Base-by-base conservation (phyloP, 345 rosid genomes). In the Brassica nigra region DNA sequence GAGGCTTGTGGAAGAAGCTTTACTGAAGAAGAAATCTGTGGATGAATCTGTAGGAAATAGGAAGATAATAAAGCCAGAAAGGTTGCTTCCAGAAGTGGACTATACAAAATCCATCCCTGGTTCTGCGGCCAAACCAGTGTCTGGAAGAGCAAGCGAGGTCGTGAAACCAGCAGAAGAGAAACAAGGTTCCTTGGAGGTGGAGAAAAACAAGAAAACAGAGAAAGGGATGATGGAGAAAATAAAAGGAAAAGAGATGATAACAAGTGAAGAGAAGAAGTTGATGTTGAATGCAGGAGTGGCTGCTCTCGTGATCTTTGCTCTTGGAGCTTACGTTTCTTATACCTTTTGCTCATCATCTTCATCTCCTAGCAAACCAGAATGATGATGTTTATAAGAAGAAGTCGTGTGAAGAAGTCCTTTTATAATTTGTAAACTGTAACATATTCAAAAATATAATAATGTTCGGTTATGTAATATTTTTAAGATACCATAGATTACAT, bases 201-300 rank as follows among this genome's bases (percentile, higher is more conserved):
- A 77, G 74, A 82, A 80, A 33, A 78, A 79, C 44, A 82, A 76
- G 55, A 44, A 39, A 59, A 29, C 20, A 16, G 76, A 70, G 18
- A 61, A 65, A 81, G 66, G 78, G 76, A 73, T 84, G 14, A 78
- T 69, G 70, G 84, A 79, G 84, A 78, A 75, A 4, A 71, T 77
- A 66, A 59, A 68, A 54, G 82, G 73, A 30, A 78, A 77, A 16
- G 78, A 81, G 20, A 42, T 71, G 18, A 49, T 73, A 34, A 81
- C 84, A 78, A 83, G 77, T 9, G 91, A 90, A 75, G 91, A 92
- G 16, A 74, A 85, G 80, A 84, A 81, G 76, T 14, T 83, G 61
- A 61, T 90, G 84, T 42, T 85, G 66, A 87, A 86, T 74, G 57
- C 88, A 12, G 90, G 97, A 34, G 86, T 87, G 63, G 92, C 97